Evolutionary conservation across 2,329 filamentous ascomycete species (phyloP).

Genomic region (Sarocladiaceae sp.): DNA sequence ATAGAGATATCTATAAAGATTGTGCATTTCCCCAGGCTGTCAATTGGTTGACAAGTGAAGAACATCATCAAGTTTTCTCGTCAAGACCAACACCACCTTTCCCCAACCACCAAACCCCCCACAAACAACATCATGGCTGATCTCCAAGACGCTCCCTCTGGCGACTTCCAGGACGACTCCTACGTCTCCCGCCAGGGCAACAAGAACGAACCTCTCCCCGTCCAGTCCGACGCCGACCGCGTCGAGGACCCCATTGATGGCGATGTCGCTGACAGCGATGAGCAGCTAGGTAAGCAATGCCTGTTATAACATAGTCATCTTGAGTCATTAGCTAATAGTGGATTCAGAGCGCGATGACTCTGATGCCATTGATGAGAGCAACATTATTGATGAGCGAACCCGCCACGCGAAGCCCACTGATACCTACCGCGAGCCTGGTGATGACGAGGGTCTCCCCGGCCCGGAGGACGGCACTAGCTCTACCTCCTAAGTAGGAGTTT

Average conservation of each 20-base stretch:
- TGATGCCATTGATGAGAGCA: conserved; percentile 15
- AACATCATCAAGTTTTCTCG: background rate
- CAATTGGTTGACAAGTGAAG: background rate
- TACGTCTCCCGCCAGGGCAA: conserved; percentile 31
- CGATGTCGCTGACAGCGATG: conserved; percentile 26
- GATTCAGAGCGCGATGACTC: conserved; percentile 10
- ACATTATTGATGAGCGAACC: conserved; percentile 14
- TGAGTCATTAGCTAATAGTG: background rate
- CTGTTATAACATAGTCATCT: background rate
- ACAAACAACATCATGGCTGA: conserved; percentile 8
- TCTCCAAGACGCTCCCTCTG: conserved; percentile 11
- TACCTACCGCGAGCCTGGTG: conserved; percentile 13
- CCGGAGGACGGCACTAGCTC: conserved; percentile 11
- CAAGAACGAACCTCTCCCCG: conserved; percentile 23
- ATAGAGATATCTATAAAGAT: background rate
- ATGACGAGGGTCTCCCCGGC: conserved; percentile 13
- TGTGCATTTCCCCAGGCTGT: background rate
- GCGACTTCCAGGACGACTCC: conserved; percentile 12
- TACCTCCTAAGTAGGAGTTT: background rate
- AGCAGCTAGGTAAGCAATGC: conserved; percentile 27
- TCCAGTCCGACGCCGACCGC: conserved; percentile 25
- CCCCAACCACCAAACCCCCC: background rate
- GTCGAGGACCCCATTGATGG: conserved; percentile 29
- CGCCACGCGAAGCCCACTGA: conserved; percentile 10
- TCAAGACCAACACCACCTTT: background rate